Evolutionary conservation across 176 grass and related monocot genomes (phyloP).

Genomic region (Elymus sibiricus): DNA sequence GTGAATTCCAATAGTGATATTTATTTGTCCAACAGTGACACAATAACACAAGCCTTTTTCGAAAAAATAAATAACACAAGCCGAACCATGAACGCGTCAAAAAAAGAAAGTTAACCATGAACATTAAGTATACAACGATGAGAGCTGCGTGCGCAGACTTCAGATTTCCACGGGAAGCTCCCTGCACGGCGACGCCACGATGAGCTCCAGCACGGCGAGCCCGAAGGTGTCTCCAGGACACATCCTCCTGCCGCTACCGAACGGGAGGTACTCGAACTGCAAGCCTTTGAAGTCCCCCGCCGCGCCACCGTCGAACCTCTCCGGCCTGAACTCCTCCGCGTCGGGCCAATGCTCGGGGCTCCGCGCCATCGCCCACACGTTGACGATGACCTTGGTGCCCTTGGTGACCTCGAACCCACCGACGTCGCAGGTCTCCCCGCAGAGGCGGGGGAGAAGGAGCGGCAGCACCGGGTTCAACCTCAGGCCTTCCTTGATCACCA

Average conservation of each 20-base stretch:
- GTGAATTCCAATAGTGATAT: background rate
- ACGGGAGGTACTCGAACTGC: slow-evolving; percentile 19
- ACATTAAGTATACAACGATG: background rate
- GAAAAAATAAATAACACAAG: no score
- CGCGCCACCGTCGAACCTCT: background rate
- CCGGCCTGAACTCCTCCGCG: background rate
- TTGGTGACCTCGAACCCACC: background rate
- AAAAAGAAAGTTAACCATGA: background rate
- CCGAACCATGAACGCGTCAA: background rate
- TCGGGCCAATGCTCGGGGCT: background rate
- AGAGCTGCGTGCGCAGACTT: background rate
- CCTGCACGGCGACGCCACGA: background rate
- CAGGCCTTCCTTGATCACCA: background rate
- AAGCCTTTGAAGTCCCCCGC: background rate
- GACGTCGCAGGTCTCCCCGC: background rate
- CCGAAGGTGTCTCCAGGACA: slow-evolving; percentile 11
- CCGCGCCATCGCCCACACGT: slow-evolving; percentile 22
- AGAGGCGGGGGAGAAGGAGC: slow-evolving; percentile 14
- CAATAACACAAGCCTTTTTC: background rate
- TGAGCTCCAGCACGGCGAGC: background rate
- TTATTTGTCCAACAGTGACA: background rate
- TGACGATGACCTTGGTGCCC: slow-evolving; percentile 21
- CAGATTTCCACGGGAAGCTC: background rate
- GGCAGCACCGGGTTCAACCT: background rate
- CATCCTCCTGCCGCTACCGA: slow-evolving; percentile 35